phyloP scores from a whole-genome alignment of 1,284 basidiomycete species.

The Tremellales sp. region DNA sequence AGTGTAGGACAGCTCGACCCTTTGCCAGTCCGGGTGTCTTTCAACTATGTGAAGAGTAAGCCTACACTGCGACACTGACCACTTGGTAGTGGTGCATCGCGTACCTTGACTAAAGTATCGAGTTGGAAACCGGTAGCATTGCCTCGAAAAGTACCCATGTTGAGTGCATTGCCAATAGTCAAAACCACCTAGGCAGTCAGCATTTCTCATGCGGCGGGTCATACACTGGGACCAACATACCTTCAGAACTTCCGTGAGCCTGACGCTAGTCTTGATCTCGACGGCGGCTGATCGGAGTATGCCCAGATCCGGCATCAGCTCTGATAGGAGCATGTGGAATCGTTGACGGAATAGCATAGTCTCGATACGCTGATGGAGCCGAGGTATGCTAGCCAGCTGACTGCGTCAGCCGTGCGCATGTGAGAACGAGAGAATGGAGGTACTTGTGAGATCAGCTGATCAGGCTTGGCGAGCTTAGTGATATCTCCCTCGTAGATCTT shows the following conservation, averaged over 20 bases:
- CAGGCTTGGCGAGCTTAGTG: constrained; percentile 70
- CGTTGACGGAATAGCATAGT: constrained; percentile 78
- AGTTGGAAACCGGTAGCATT: constrained; percentile 78
- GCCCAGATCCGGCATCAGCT: constrained; percentile 75
- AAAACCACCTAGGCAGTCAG: constrained; percentile 58
- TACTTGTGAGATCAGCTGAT: constrained; percentile 77
- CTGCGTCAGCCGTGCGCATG: not conserved
- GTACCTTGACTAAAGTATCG: constrained; percentile 72
- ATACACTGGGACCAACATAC: constrained; percentile 48
- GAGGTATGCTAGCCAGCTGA: constrained; percentile 73
- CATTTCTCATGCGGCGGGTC: not conserved
- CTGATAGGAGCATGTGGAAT: constrained; percentile 76
- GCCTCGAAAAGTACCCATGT: constrained; percentile 76
- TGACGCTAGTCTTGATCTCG: constrained; percentile 65
- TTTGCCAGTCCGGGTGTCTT: constrained; percentile 74
- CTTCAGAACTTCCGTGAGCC: constrained; percentile 67
- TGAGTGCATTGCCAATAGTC: constrained; percentile 74
- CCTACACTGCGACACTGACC: not conserved
- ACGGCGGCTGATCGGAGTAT: constrained; percentile 67
- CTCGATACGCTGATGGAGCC: constrained; percentile 66
- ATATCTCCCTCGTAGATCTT: constrained; percentile 62
- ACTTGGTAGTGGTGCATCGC: not conserved
- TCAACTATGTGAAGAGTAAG: constrained; percentile 55
- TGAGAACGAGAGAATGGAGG: constrained; percentile 10
- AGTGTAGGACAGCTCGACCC: constrained; percentile 74